These are phyloP conservation scores for Taphrina pruni DNA, from an alignment of 1,139 yeast genomes.

Conservation along the genomic window DNA sequence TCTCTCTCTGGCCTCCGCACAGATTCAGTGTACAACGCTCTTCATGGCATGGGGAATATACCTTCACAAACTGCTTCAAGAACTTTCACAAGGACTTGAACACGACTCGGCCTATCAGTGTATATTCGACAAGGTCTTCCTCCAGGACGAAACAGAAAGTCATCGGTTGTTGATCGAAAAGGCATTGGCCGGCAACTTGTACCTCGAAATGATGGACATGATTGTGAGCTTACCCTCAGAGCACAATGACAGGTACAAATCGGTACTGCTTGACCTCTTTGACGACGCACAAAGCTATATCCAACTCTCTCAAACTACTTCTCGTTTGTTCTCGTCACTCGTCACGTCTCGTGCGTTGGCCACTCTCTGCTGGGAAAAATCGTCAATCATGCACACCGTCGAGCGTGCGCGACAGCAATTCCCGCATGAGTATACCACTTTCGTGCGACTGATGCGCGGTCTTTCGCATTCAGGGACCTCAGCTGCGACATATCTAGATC, in stretches of 20 bases:
- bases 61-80: slow-evolving; percentile 21
- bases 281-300: slow-evolving; percentile 19
- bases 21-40: background rate
- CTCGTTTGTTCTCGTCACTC: slow-evolving; percentile 12
- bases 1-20: slow-evolving; percentile 3
- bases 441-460: slow-evolving; percentile 18
- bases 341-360: slow-evolving; percentile 28
- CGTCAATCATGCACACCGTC: slow-evolving; percentile 9
- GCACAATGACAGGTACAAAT: slow-evolving; percentile 7
- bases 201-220: slow-evolving; percentile 8
- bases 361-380: slow-evolving; percentile 19
- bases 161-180: slow-evolving; percentile 32
- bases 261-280: slow-evolving; percentile 24
- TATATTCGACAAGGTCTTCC: slow-evolving; percentile 21
- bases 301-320: slow-evolving; percentile 11
- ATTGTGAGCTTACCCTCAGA: background rate
- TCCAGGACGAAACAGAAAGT: slow-evolving; percentile 7
- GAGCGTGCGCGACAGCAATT: slow-evolving; percentile 36
- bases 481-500: slow-evolving; percentile 22
- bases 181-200: slow-evolving; percentile 16
- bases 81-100: slow-evolving; percentile 2
- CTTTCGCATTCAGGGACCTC: slow-evolving; percentile 16
- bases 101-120: slow-evolving; percentile 19
- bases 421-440: slow-evolving; percentile 26
- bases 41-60: slow-evolving; percentile 39